Evolutionary conservation across 352 stramenopile species (phyloP), one percentile per base, ranked within the genome.

Genomic region (Paralagenidium karlingii): DNA sequence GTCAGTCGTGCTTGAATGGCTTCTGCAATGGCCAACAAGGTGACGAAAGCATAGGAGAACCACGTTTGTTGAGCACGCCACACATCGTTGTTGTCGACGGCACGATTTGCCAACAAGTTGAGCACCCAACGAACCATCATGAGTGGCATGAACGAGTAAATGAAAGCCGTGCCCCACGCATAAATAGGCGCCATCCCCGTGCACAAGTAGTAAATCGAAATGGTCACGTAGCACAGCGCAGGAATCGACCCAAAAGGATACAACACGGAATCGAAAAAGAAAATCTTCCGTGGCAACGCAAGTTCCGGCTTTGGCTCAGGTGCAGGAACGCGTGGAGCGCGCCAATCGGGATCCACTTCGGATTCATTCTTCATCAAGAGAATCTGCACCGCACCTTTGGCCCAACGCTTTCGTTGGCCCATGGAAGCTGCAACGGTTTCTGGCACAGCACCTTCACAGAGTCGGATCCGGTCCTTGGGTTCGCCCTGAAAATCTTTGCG

Each of bases 241-340:
- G 41, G 41, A 47, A 47, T 47, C 24, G 41, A 47, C 20, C 41
- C 41, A 28, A 47, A 47, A 15, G 41, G 41, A 31, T 47, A 47
- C 11, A 47, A 47, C 3, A 47, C 41, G 27, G 41, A 47, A 31
- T 47, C 41, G 30, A 40, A 47, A 31, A 47, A 47, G 9, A 47
- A 47, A 13, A 47, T 12, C 36, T 47, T 39, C 25, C 41, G 41
- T 18, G 41, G 41, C 5, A 47, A 47, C 13, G 20, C 13, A n/a
- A 47, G 28, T 26, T 31, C 40, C 2, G 41, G 41, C 28, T 47
- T 47, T 6, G 41, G 41, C 25, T 47, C 41, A 5, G 41, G 41
- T 8, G 41, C 24, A 13, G 41, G 41, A n/a, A 47, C 41, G 15
- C 41, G 41, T 20, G 41, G 41, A 13, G 41, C 27, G 27, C 29